Percentiles rank a stretch among this genome's conserved stretches.
These are phyloP conservation scores for Endoconidiophora polonica DNA, from an alignment of 2,329 filamentous ascomycete genomes.

Conservation along the genomic window DNA sequence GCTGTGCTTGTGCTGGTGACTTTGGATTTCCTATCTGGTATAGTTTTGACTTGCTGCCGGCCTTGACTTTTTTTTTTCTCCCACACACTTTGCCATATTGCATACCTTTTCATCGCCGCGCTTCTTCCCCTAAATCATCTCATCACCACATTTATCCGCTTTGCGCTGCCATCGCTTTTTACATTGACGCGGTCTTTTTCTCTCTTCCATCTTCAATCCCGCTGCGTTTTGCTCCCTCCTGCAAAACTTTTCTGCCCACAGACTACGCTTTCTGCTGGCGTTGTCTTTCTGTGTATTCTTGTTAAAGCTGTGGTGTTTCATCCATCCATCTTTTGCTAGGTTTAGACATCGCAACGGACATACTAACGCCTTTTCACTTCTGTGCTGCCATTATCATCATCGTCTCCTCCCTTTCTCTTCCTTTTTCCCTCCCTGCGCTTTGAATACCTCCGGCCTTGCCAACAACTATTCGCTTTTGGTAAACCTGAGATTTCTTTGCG, in stretches of 20 bases:
- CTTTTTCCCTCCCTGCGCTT: no score
- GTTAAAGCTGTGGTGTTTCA: background rate
- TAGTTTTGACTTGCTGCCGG: no score
- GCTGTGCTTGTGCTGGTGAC: no score
- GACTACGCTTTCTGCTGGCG: background rate
- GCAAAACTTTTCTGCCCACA: background rate
- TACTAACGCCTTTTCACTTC: background rate
- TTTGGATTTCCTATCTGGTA: no score
- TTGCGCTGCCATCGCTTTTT: background rate
- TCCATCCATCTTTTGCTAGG: background rate
- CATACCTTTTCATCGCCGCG: background rate
- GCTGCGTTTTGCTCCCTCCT: background rate
- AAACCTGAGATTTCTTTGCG: no score
- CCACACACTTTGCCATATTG: no score
- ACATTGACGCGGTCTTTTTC: background rate
- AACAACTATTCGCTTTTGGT: no score
- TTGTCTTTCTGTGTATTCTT: no score
- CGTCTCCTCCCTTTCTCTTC: no score
- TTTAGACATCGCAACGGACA: background rate
- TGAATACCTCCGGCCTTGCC: no score
- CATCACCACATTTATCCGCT: background rate
- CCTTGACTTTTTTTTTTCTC: background rate
- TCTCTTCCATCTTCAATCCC: background rate
- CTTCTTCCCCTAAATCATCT: slow-evolving; percentile 1
- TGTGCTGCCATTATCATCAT: background rate